Percentiles rank a stretch among this genome's conserved stretches.
phyloP scores from a whole-genome alignment of 2,329 filamentous ascomycete species.

The Ophiostoma tasmaniense region DNA sequence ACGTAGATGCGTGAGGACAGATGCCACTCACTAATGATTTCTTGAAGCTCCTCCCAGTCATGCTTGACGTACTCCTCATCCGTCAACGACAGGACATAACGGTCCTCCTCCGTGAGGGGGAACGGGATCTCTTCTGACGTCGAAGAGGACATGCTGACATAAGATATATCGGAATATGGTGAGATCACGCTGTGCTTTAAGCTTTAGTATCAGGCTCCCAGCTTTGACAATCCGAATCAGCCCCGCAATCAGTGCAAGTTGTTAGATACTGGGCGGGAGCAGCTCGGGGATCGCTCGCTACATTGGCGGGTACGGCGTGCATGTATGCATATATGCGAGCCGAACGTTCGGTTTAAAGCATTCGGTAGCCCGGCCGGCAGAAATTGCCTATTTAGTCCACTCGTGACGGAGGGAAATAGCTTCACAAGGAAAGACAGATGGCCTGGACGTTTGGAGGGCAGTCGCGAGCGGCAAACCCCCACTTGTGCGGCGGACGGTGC shows the following conservation, averaged over 20 bases:
- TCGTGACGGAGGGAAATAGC: background rate
- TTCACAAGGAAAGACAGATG: background rate
- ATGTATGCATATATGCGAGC: background rate
- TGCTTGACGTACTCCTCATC: conserved; percentile 65
- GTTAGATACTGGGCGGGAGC: background rate
- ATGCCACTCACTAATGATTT: conserved; percentile 51
- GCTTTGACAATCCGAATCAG: background rate
- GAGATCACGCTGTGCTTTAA: background rate
- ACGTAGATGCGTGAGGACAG: background rate
- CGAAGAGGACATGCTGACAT: conserved; percentile 4
- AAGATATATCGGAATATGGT: background rate
- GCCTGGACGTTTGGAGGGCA: background rate
- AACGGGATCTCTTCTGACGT: conserved; percentile 35
- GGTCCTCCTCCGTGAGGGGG: conserved; percentile 51
- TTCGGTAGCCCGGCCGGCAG: background rate
- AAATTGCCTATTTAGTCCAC: conserved; percentile 6
- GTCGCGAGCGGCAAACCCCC: conserved; percentile 8
- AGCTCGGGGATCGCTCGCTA: background rate
- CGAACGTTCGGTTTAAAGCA: background rate
- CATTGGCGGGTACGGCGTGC: background rate
- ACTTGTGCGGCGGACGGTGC: background rate
- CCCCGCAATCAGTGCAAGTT: background rate
- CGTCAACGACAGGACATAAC: conserved; percentile 49
- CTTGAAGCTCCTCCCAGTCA: conserved; percentile 63
- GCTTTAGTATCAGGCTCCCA: background rate